A percentile compares a stretch with the other conserved stretches of the same genome.
phyloP scores from a whole-genome alignment of 495 filamentous ascomycete species.

The Xylona heveae region DNA sequence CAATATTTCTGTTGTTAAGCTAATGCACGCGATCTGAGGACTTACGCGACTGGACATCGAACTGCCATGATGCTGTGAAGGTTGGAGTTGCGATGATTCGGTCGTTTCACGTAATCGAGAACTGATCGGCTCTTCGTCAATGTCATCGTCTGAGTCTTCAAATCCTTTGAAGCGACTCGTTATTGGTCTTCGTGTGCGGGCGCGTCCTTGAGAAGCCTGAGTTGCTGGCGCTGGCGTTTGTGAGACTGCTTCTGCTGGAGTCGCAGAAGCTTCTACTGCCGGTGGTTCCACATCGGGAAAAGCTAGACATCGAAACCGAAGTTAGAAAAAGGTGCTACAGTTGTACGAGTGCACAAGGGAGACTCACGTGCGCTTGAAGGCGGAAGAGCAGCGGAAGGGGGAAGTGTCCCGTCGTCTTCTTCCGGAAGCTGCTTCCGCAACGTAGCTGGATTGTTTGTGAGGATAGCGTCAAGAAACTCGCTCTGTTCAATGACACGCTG shows the following conservation, averaged over 20 bases:
- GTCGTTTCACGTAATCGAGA: no score
- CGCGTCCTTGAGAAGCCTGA: constrained; percentile 15
- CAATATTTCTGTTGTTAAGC: no score
- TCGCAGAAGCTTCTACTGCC: no score
- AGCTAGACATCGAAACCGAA: no score
- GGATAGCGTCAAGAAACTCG: constrained; percentile 81
- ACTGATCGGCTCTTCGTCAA: constrained; percentile 13
- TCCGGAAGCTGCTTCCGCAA: constrained; percentile 39
- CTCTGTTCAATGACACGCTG: constrained; percentile 75
- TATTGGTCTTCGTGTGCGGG: constrained; percentile 16
- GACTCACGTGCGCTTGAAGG: no score
- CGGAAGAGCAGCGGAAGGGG: constrained; percentile 3
- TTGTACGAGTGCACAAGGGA: no score
- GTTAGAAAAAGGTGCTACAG: no score
- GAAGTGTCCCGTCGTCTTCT: constrained; percentile 13
- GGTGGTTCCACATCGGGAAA: no score
- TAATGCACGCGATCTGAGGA: no score
- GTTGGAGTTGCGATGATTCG: no score
- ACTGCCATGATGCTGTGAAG: no score
- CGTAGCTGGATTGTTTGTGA: constrained; percentile 48
- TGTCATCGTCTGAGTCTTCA: constrained; percentile 33
- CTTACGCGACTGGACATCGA: no score
- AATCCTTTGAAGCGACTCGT: constrained; percentile 60
- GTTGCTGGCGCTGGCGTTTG: constrained; percentile 9
- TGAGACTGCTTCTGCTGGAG: constrained; percentile 5